Percentiles rank a stretch among this genome's conserved stretches.
Conservation (phyloP, 78 protist genomes). For the Dictyostelium firmibasis region DNA sequence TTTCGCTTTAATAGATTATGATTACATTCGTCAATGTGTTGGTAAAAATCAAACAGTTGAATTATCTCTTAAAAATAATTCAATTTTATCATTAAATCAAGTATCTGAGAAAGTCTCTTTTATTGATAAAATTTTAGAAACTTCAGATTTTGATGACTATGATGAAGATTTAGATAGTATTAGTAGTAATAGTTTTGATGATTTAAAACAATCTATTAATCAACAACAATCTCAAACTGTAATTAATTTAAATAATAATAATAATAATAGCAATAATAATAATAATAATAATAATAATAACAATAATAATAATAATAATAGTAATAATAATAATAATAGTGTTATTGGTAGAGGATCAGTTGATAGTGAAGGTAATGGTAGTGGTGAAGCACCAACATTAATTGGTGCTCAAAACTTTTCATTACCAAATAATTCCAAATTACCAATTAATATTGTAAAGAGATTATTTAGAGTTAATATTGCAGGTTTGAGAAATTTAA, state of each 20-base stretch:
- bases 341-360: background rate
- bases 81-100: background rate
- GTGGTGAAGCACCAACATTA: background rate
- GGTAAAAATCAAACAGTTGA: slow-evolving; percentile 30
- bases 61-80: slow-evolving; percentile 8
- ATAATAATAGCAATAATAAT: background rate
- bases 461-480: slow-evolving; percentile 53
- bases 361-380: background rate
- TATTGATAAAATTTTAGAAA: slow-evolving; percentile 61
- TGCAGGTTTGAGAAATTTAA: slow-evolving; percentile 61
- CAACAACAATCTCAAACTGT: background rate
- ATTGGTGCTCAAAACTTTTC: background rate
- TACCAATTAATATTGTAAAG: slow-evolving; percentile 65
- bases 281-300: background rate
- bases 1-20: slow-evolving; percentile 43
- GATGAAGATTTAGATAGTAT: background rate
- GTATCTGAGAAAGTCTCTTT: slow-evolving; percentile 14
- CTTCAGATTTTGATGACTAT: slow-evolving; percentile 52
- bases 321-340: background rate
- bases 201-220: background rate
- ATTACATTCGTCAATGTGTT: slow-evolving; percentile 50
- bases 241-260: background rate
- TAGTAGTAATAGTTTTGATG: background rate
- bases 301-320: background rate
- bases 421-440: background rate